Evolutionary conservation across 2,329 filamentous ascomycete species (phyloP).

Genomic region (Paracoccidioides brasiliensis): DNA sequence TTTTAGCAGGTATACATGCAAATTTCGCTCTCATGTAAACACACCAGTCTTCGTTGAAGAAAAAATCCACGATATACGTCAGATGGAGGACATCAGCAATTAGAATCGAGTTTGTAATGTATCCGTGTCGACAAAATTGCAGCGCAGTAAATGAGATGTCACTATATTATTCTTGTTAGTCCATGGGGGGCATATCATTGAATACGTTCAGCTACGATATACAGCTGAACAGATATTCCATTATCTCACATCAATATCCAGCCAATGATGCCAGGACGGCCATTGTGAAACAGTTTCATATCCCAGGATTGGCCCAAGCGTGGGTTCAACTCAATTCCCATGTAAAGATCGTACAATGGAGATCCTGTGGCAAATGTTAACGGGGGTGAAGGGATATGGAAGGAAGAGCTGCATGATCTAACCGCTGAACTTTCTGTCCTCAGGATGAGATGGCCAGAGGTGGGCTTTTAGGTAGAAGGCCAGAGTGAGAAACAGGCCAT

Average conservation of each 20-base stretch:
- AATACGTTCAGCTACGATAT: no score
- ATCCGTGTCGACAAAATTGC: conserved; percentile 31
- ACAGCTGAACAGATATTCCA: no score
- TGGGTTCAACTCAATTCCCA: conserved; percentile 37
- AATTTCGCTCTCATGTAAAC: background rate
- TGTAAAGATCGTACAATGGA: conserved; percentile 33
- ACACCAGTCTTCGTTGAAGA: conserved; percentile 37
- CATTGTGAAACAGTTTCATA: conserved; percentile 37
- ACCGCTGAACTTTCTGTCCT: conserved; percentile 32
- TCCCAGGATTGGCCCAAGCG: conserved; percentile 32
- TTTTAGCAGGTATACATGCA: background rate
- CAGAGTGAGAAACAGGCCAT: conserved; percentile 21
- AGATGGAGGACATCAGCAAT: conserved; percentile 34
- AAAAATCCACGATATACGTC: conserved; percentile 38
- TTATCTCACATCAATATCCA: conserved; percentile 34
- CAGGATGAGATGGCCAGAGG: conserved; percentile 26
- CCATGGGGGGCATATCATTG: background rate
- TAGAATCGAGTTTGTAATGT: conserved; percentile 31
- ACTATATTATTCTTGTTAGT: conserved; percentile 11
- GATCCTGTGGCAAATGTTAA: conserved; percentile 14
- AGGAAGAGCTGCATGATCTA: background rate
- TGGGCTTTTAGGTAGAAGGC: conserved; percentile 31
- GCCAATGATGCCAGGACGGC: conserved; percentile 35
- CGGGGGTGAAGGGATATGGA: background rate
- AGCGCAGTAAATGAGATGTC: conserved; percentile 29